Conservation (phyloP, 169 alveolate genomes). For the Plasmodium fragile region DNA sequence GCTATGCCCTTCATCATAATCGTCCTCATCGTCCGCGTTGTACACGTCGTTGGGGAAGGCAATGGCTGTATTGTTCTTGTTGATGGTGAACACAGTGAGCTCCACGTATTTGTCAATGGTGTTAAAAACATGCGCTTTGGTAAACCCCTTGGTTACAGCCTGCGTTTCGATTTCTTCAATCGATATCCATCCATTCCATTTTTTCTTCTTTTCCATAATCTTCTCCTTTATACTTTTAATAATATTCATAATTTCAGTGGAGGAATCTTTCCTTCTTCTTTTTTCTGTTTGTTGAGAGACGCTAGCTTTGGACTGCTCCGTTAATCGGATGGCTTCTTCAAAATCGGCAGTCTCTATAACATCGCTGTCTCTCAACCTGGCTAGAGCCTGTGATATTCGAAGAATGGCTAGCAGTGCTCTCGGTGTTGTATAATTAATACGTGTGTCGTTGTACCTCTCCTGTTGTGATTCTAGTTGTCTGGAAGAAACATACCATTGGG, state of each 20-base stretch:
- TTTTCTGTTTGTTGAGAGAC: slow-evolving; percentile 84
- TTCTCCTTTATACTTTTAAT: slow-evolving; percentile 82
- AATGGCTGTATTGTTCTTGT: slow-evolving; percentile 62
- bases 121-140: slow-evolving; percentile 78
- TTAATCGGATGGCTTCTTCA: slow-evolving; percentile 96
- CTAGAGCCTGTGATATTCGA: slow-evolving; percentile 94
- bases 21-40: slow-evolving; percentile 31
- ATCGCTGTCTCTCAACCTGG: slow-evolving; percentile 94
- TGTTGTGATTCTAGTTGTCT: slow-evolving; percentile 83
- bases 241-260: slow-evolving; percentile 87
- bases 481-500: slow-evolving; percentile 84
- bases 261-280: slow-evolving; percentile 77
- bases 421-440: slow-evolving; percentile 96
- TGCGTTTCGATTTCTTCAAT: slow-evolving; percentile 83
- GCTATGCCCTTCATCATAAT: background rate
- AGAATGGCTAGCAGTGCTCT: slow-evolving; percentile 96
- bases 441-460: slow-evolving; percentile 86
- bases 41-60: slow-evolving; percentile 70
- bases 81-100: slow-evolving; percentile 82
- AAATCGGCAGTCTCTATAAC: slow-evolving; percentile 93
- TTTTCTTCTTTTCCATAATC: slow-evolving; percentile 78
- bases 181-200: slow-evolving; percentile 87
- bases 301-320: slow-evolving; percentile 91
- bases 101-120: slow-evolving; percentile 86
- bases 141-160: slow-evolving; percentile 81